These are phyloP conservation scores for Aspergillus proliferans DNA, from an alignment of 2,329 filamentous ascomycete species.

Conservation along the genomic window DNA sequence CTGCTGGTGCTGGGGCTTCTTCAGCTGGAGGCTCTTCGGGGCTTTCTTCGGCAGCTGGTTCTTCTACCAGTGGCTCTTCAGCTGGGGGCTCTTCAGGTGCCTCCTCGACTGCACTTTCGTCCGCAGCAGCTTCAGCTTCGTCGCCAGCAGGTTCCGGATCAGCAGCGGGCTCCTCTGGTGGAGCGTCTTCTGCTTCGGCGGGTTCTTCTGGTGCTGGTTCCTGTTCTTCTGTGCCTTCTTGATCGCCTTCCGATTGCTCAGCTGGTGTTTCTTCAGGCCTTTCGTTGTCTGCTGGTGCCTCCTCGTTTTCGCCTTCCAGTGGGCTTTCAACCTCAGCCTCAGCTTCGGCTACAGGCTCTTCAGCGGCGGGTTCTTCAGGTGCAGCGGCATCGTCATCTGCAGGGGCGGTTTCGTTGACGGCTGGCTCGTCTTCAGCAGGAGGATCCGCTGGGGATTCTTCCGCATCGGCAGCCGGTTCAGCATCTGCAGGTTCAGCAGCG, in stretches of 20 bases:
- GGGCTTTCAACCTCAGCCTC: not conserved
- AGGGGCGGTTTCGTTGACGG: conserved; percentile 2
- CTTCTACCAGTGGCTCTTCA: conserved; percentile 7
- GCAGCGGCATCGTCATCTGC: not conserved
- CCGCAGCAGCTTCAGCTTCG: not conserved
- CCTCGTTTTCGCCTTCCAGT: not conserved
- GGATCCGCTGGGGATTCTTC: not conserved
- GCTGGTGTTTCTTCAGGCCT: not conserved
- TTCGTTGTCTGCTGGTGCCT: not conserved
- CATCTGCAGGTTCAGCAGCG: conserved; percentile 4
- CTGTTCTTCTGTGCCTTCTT: not conserved
- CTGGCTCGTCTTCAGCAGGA: conserved; percentile 4
- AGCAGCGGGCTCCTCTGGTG: conserved; percentile 6
- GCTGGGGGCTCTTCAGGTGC: conserved; percentile 8
- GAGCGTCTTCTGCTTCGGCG: conserved; percentile 1
- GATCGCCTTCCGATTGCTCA: not conserved
- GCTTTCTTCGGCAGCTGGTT: conserved; percentile 9
- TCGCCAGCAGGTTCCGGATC: conserved; percentile 7
- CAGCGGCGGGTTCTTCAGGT: conserved; percentile 8
- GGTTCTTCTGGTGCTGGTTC: conserved; percentile 3
- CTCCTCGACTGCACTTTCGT: not conserved
- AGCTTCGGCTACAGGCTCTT: conserved; percentile 5
- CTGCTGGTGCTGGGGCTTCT: conserved; percentile 5
- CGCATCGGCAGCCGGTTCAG: conserved; percentile 8
- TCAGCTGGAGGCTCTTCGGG: conserved; percentile 9